Conservation (phyloP, 2,329 filamentous ascomycete species). For the Penicillium sumatraense region DNA sequence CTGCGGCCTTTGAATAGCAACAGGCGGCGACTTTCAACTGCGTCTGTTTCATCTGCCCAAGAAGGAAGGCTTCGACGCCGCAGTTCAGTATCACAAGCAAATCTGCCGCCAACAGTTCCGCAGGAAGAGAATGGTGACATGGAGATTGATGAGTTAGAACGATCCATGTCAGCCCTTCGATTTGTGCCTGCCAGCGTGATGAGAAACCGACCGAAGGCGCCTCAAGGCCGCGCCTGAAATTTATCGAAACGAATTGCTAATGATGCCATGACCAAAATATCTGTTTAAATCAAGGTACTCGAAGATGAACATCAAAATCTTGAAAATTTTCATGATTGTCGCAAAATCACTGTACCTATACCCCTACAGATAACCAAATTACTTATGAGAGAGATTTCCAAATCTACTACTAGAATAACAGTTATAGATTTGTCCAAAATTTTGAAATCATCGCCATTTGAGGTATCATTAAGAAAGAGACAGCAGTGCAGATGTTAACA, state of each 20-base stretch:
- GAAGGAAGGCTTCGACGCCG: slow-evolving; percentile 40
- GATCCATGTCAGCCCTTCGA: slow-evolving; percentile 49
- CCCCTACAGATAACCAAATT: neutral
- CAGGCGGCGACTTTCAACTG: slow-evolving; percentile 40
- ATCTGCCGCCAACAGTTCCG: slow-evolving; percentile 6
- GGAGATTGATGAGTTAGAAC: slow-evolving; percentile 44
- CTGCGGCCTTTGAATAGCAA: slow-evolving; percentile 54
- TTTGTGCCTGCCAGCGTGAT: slow-evolving; percentile 51
- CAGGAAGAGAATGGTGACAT: slow-evolving; percentile 24
- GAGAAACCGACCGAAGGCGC: slow-evolving; percentile 30
- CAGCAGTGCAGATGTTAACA: neutral
- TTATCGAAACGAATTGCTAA: neutral
- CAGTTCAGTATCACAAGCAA: slow-evolving; percentile 34
- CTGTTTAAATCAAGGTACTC: too few relatives aligned
- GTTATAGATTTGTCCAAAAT: too few relatives aligned
- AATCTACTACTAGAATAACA: neutral
- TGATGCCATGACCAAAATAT: neutral
- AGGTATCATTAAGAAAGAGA: slow-evolving; percentile 5
- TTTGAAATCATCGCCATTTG: neutral
- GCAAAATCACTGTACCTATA: too few relatives aligned
- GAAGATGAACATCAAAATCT: neutral
- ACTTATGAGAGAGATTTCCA: too few relatives aligned
- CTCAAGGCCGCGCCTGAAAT: slow-evolving; percentile 18
- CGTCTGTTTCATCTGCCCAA: slow-evolving; percentile 34
- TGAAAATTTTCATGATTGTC: too few relatives aligned